These are phyloP conservation scores for Cytidiella melzeri DNA, from an alignment of 768 basidiomycete genomes.

Conservation along the genomic window DNA sequence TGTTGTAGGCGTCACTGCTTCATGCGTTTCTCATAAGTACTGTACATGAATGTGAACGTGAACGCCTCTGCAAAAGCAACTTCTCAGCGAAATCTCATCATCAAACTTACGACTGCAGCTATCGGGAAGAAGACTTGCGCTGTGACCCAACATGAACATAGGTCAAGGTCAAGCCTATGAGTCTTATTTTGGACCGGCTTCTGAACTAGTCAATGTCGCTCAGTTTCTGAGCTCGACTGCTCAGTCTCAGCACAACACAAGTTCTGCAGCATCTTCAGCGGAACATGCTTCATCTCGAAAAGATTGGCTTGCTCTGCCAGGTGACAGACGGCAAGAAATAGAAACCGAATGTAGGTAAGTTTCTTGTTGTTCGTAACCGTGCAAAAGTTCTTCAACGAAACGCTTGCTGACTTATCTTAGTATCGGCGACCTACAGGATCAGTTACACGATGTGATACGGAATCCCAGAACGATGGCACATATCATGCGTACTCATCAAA, in stretches of 20 bases:
- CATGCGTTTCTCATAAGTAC: no score
- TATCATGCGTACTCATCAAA: conserved; percentile 48
- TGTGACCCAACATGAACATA: conserved; percentile 11
- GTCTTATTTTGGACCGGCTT: conserved; percentile 21
- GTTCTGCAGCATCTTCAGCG: no score
- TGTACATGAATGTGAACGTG: no score
- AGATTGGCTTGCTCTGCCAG: conserved; percentile 8
- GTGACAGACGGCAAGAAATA: conserved; percentile 16
- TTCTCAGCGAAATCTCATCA: no score
- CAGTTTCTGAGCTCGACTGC: conserved; percentile 19
- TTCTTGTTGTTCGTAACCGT: not conserved
- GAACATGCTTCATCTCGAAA: no score
- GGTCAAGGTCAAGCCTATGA: conserved; percentile 21
- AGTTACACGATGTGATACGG: conserved; percentile 42
- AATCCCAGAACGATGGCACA: conserved; percentile 54
- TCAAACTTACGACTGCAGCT: no score
- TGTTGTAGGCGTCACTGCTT: no score
- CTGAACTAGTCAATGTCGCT: conserved; percentile 25
- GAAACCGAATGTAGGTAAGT: conserved; percentile 31
- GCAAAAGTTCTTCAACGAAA: not conserved
- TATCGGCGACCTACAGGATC: conserved; percentile 42
- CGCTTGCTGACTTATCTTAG: conserved; percentile 28
- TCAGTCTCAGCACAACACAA: not conserved
- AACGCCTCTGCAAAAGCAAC: no score
- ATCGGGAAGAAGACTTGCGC: no score